Percentiles rank a stretch among this genome's conserved stretches.
Evolutionary conservation across 345 rosid genomes (phyloP).

Genomic region (Hibiscus tridactylites): DNA sequence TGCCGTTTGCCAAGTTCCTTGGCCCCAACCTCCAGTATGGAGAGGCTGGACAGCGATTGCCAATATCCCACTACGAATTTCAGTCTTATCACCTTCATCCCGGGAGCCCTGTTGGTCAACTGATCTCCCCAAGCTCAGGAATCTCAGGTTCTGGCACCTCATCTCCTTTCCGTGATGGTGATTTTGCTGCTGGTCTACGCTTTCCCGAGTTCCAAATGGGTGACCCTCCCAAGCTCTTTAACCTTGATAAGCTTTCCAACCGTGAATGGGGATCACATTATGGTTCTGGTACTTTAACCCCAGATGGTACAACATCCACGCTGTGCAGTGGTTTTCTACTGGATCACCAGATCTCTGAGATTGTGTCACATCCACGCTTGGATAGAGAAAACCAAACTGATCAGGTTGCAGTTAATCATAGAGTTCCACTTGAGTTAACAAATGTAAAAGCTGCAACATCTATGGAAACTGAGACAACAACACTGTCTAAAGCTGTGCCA

Average conservation of each 20-base stretch:
- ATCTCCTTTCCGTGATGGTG: slow-evolving; percentile 82
- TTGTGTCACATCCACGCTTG: slow-evolving; percentile 11
- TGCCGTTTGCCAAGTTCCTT: slow-evolving; percentile 88
- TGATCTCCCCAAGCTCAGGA: slow-evolving; percentile 86
- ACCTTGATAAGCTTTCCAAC: slow-evolving; percentile 41
- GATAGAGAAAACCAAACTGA: slow-evolving; percentile 16
- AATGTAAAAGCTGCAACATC: slow-evolving; percentile 38
- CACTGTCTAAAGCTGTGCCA: slow-evolving; percentile 26
- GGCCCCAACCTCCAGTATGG: slow-evolving; percentile 34
- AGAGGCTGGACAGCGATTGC: slow-evolving; percentile 39
- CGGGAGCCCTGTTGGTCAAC: slow-evolving; percentile 87
- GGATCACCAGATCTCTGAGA: slow-evolving; percentile 27
- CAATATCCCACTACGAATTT: slow-evolving; percentile 55
- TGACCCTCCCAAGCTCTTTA: slow-evolving; percentile 61
- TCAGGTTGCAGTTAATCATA: slow-evolving; percentile 23
- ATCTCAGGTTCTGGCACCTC: slow-evolving; percentile 84
- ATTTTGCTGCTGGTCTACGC: slow-evolving; percentile 28
- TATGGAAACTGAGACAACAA: slow-evolving; percentile 36
- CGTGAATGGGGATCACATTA: slow-evolving; percentile 32
- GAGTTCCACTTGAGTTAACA: slow-evolving; percentile 52
- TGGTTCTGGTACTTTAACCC: slow-evolving; percentile 47
- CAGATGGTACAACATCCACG: slow-evolving; percentile 36
- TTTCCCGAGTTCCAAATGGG: slow-evolving; percentile 51
- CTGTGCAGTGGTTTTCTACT: slow-evolving; percentile 28
- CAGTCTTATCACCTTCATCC: slow-evolving; percentile 80